Conservation (phyloP, 2,329 filamentous ascomycete species). For the Drechslerella stenobrocha region DNA sequence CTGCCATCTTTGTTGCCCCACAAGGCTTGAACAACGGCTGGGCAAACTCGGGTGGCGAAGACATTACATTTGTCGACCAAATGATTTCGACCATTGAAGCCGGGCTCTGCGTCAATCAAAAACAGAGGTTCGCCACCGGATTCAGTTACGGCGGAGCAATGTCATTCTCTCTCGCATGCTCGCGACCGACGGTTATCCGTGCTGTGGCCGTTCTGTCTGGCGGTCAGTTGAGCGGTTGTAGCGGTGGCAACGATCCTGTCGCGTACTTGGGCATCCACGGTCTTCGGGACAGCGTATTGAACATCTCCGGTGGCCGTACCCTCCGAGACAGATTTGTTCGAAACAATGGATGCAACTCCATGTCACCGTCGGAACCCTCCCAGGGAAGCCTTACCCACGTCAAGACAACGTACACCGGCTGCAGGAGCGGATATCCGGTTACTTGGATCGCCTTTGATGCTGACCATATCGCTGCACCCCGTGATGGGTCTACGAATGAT, state of each 20-base stretch:
- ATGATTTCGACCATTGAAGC: slow-evolving; percentile 56
- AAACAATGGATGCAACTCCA: slow-evolving; percentile 56
- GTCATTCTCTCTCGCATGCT: slow-evolving; percentile 57
- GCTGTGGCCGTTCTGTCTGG: slow-evolving; percentile 56
- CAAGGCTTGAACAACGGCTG: slow-evolving; percentile 58
- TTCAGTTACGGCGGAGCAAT: slow-evolving; percentile 59
- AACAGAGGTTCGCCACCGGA: slow-evolving; percentile 58
- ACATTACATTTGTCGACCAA: slow-evolving; percentile 57
- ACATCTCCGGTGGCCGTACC: slow-evolving; percentile 54
- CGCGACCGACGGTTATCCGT: slow-evolving; percentile 56
- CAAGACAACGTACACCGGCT: slow-evolving; percentile 53
- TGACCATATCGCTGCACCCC: slow-evolving; percentile 52
- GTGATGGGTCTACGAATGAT: slow-evolving; percentile 30
- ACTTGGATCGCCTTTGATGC: slow-evolving; percentile 55
- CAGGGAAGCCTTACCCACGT: slow-evolving; percentile 46
- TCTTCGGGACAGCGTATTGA: slow-evolving; percentile 55
- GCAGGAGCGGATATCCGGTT: slow-evolving; percentile 54
- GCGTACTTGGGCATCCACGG: slow-evolving; percentile 58
- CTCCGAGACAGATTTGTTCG: slow-evolving; percentile 56
- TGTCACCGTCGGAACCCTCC: slow-evolving; percentile 50
- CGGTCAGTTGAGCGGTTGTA: slow-evolving; percentile 55
- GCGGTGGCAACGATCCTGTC: slow-evolving; percentile 56
- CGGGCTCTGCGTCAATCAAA: slow-evolving; percentile 58
- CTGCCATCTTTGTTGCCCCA: slow-evolving; percentile 58
- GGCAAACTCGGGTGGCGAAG: slow-evolving; percentile 58